These are phyloP conservation scores for Penicillium mononematosum DNA, from an alignment of 495 filamentous ascomycete species.

Conservation along the genomic window DNA sequence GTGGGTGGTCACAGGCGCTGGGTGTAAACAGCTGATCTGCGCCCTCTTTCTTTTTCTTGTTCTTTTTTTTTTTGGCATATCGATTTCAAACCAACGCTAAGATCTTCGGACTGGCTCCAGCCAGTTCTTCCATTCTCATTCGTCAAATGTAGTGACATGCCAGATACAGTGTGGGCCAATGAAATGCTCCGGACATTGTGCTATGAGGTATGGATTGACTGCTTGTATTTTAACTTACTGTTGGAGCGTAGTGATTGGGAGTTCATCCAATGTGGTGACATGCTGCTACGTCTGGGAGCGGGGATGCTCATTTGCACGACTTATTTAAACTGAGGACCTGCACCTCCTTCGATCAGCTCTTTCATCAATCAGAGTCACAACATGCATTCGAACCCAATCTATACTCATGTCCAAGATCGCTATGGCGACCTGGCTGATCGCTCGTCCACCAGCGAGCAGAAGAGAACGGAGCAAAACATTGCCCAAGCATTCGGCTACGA, in stretches of 20 bases:
- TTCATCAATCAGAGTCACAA: too few relatives aligned
- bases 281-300: background rate
- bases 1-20: too few relatives aligned
- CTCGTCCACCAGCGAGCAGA: background rate
- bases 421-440: constrained; percentile 18
- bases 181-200: background rate
- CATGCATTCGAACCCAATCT: constrained; percentile 8
- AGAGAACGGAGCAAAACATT: constrained; percentile 38
- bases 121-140: background rate
- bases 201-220: background rate
- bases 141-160: background rate
- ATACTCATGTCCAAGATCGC: constrained; percentile 17
- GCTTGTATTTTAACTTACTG: background rate
- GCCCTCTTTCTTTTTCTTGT: too few relatives aligned
- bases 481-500: constrained; percentile 63
- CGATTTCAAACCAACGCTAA: too few relatives aligned
- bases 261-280: background rate
- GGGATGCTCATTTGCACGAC: background rate
- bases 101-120: too few relatives aligned
- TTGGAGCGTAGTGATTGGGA: background rate
- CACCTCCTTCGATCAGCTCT: background rate
- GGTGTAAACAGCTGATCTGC: too few relatives aligned
- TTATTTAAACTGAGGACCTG: background rate
- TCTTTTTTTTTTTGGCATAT: too few relatives aligned
- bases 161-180: background rate